These are phyloP conservation scores for Nematocida parisii DNA, from an alignment of 371 early-diverging fungal genomes.

Conservation along the genomic window DNA sequence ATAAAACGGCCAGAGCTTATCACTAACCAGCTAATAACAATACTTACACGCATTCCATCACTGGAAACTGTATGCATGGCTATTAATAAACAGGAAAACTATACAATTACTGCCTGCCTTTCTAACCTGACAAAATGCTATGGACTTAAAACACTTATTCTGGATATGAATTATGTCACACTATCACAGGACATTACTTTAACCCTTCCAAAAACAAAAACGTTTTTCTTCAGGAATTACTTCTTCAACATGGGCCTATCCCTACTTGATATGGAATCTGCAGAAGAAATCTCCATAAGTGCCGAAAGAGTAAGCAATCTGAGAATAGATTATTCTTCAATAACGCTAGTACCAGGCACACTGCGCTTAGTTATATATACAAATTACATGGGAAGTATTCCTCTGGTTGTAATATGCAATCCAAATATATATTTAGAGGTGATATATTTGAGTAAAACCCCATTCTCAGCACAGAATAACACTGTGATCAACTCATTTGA, in stretches of 20 bases:
- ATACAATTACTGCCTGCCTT: neutral
- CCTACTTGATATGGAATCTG: neutral
- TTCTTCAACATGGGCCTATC: neutral
- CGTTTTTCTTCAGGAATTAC: neutral
- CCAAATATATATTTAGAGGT: neutral
- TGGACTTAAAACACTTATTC: neutral
- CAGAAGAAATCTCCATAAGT: neutral
- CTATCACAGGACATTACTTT: neutral
- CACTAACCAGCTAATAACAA: neutral
- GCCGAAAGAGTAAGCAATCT: neutral
- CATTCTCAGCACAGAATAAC: neutral
- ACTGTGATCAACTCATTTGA: neutral
- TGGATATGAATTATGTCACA: neutral
- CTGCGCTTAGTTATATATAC: neutral
- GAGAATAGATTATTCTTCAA: neutral
- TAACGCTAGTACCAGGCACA: neutral
- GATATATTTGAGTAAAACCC: neutral
- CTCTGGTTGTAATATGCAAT: neutral
- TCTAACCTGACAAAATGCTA: neutral
- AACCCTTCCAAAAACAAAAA: neutral
- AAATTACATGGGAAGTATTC: constrained; percentile 14
- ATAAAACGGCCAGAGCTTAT: neutral
- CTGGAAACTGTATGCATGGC: neutral
- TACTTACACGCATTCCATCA: neutral
- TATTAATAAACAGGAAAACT: neutral